These are phyloP conservation scores for Prunus padus DNA, from an alignment of 306 rosid species.

Conservation along the genomic window DNA sequence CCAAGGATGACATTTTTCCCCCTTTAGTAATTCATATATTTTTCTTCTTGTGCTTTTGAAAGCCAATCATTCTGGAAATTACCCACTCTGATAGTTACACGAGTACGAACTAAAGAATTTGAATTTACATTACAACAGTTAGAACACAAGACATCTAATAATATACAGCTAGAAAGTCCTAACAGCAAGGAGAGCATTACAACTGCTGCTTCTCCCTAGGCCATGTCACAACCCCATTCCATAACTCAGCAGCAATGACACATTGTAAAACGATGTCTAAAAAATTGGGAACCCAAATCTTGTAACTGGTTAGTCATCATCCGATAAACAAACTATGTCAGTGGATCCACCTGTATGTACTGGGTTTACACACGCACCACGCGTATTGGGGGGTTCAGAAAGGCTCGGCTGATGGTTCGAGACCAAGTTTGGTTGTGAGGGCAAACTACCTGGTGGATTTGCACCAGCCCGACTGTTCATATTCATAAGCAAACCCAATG, in stretches of 20 bases:
- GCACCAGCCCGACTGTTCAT: constrained; percentile 35
- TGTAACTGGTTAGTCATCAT: constrained; percentile 58
- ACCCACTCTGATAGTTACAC: neutral
- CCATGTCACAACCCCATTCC: neutral
- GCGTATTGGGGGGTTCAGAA: constrained; percentile 23
- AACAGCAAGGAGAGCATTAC: neutral
- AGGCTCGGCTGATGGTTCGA: constrained; percentile 19
- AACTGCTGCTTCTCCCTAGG: constrained; percentile 9
- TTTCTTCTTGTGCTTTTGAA: neutral
- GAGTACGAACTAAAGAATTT: neutral
- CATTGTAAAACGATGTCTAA: neutral
- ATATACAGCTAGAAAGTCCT: constrained; percentile 6
- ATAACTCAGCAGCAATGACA: neutral
- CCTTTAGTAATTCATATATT: too few relatives aligned
- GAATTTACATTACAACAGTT: constrained; percentile 6
- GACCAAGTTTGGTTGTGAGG: constrained; percentile 17
- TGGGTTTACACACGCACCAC: constrained; percentile 25
- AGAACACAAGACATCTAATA: neutral
- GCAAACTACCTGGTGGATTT: constrained; percentile 20
- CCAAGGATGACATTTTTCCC: too few relatives aligned
- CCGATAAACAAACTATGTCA: constrained; percentile 77
- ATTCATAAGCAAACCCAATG: constrained; percentile 28
- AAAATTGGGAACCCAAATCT: neutral
- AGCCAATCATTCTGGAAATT: neutral
- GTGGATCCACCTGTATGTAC: constrained; percentile 21